Evolutionary conservation across 768 basidiomycete genomes (phyloP).

Genomic region (Gloeophyllum trabeum): DNA sequence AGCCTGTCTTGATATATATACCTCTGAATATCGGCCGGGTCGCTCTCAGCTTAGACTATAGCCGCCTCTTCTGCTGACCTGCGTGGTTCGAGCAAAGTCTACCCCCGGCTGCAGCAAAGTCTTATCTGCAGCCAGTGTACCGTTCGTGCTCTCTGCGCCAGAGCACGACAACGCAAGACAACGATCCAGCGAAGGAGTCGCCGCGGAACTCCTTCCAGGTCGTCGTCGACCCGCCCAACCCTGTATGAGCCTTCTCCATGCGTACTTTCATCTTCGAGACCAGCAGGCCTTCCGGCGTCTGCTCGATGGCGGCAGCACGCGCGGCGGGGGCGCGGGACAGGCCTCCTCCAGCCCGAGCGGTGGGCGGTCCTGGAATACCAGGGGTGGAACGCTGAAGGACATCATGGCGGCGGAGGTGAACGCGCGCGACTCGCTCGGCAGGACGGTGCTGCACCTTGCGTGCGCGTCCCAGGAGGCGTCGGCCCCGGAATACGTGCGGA

Average conservation of each 20-base stretch:
- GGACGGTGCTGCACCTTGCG: slow-evolving; percentile 76
- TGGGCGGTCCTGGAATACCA: slow-evolving; percentile 8
- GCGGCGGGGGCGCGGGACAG: slow-evolving; percentile 36
- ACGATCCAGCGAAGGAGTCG: not conserved
- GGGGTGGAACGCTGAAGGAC: not conserved
- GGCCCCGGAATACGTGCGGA: slow-evolving; percentile 67
- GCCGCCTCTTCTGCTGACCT: no score
- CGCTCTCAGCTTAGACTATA: no score
- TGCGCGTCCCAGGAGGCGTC: slow-evolving; percentile 48
- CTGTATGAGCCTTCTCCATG: slow-evolving; percentile 79
- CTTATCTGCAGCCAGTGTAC: no score
- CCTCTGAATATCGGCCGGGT: no score
- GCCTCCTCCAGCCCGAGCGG: slow-evolving; percentile 3
- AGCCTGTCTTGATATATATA: no score
- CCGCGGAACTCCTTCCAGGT: no score
- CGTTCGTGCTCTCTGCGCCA: no score
- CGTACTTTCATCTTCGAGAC: slow-evolving; percentile 55
- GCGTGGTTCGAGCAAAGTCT: no score
- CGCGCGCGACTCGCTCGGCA: slow-evolving; percentile 56
- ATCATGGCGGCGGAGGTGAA: slow-evolving; percentile 46
- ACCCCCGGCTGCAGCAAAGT: no score
- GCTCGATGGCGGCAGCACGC: slow-evolving; percentile 43
- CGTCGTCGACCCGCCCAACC: not conserved
- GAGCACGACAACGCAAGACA: no score
- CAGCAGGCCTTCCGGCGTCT: slow-evolving; percentile 70